Percentiles rank a stretch among this genome's conserved stretches.
phyloP scores from a whole-genome alignment of 2,329 filamentous ascomycete genomes.

The Colletotrichum magnum region DNA sequence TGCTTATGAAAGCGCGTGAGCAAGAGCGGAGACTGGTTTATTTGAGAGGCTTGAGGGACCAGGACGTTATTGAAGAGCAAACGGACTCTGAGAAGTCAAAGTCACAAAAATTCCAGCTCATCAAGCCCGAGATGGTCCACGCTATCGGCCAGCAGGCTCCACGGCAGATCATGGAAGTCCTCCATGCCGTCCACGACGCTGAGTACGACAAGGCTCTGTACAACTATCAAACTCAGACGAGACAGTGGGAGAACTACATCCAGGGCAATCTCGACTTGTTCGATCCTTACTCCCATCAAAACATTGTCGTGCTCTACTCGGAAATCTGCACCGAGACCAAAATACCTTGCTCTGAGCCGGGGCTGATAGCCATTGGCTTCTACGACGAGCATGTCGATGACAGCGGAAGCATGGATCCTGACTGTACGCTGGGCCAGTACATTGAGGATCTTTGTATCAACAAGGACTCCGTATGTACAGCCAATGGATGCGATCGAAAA shows the following conservation, averaged over 20 bases:
- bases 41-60: constrained; percentile 85
- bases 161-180: constrained; percentile 89
- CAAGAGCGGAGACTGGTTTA: constrained; percentile 89
- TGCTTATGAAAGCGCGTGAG: constrained; percentile 91
- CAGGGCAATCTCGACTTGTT: constrained; percentile 91
- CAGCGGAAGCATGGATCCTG: constrained; percentile 78
- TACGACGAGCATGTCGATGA: constrained; percentile 88
- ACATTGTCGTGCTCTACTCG: constrained; percentile 94
- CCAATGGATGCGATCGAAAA: constrained; percentile 87
- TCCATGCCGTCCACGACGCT: constrained; percentile 95
- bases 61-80: constrained; percentile 72
- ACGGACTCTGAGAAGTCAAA: constrained; percentile 73
- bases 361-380: constrained; percentile 90
- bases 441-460: constrained; percentile 89
- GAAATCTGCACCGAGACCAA: constrained; percentile 94
- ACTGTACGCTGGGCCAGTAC: constrained; percentile 95
- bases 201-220: constrained; percentile 97
- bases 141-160: constrained; percentile 84
- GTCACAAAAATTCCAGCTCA: constrained; percentile 85
- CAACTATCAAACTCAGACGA: constrained; percentile 93
- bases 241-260: constrained; percentile 96
- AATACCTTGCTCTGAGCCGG: constrained; percentile 92
- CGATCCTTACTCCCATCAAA: constrained; percentile 95
- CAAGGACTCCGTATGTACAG: constrained; percentile 82
- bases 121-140: constrained; percentile 96